Evolutionary conservation across 371 early-diverging fungal genomes (phyloP).

Genomic region (Lichtheimia hyalospora): DNA sequence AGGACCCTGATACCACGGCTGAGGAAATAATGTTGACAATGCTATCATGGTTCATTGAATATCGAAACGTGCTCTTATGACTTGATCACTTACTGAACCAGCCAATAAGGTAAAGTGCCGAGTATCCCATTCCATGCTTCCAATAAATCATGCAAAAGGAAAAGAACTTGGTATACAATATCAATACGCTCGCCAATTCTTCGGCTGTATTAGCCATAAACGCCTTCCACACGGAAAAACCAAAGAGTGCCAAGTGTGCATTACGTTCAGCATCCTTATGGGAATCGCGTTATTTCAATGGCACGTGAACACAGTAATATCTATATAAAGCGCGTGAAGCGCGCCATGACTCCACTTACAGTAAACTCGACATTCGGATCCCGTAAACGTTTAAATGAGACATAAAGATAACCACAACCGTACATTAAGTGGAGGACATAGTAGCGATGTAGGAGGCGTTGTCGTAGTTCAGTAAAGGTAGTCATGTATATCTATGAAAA

Average conservation of each 20-base stretch:
- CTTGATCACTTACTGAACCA: slow-evolving; percentile 47
- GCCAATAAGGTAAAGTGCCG: slow-evolving; percentile 35
- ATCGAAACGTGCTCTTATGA: not conserved
- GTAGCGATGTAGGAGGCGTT: slow-evolving; percentile 54
- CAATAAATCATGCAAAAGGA: slow-evolving; percentile 44
- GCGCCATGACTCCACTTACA: not conserved
- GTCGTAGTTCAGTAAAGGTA: slow-evolving; percentile 35
- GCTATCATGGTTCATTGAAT: slow-evolving; percentile 17
- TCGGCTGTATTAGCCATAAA: slow-evolving; percentile 51
- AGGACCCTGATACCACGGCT: slow-evolving; percentile 62
- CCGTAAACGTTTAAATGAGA: slow-evolving; percentile 1
- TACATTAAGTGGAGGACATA: slow-evolving; percentile 49
- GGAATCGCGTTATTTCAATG: not conserved
- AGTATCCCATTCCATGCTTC: slow-evolving; percentile 30
- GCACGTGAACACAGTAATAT: not conserved
- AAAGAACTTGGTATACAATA: slow-evolving; percentile 57
- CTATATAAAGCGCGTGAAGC: not conserved
- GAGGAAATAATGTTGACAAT: slow-evolving; percentile 53
- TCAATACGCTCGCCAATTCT: slow-evolving; percentile 55
- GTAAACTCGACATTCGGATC: not conserved
- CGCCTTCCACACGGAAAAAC: slow-evolving; percentile 37
- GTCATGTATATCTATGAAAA: slow-evolving; percentile 16
- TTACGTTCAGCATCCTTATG: slow-evolving; percentile 33
- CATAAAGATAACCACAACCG: slow-evolving; percentile 19
- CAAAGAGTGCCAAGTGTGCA: slow-evolving; percentile 25